phyloP scores from a whole-genome alignment of 2,329 filamentous ascomycete genomes.

The Aspergillus felis region DNA sequence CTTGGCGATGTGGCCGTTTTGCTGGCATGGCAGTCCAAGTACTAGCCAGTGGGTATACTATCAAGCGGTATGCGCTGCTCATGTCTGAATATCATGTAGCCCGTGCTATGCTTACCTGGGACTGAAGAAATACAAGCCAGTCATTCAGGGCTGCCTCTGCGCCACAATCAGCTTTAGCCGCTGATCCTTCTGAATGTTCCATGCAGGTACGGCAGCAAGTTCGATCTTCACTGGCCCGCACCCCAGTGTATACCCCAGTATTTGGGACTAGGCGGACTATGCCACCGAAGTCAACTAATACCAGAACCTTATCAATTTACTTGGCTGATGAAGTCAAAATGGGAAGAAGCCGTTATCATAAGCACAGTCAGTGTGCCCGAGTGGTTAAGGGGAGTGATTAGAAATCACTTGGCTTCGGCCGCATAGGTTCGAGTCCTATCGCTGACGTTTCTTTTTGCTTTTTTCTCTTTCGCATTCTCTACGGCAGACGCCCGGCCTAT shows the following conservation, averaged over 20 bases:
- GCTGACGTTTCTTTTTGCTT: neutral
- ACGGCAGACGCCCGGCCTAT: too few relatives aligned
- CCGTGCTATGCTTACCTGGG: neutral
- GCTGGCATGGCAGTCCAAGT: conserved; percentile 9
- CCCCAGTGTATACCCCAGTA: too few relatives aligned
- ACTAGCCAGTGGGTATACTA: conserved; percentile 4
- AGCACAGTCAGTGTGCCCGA: neutral
- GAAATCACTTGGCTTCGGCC: conserved; percentile 4
- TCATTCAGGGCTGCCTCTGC: neutral
- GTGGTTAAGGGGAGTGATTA: neutral
- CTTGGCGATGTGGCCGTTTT: conserved; percentile 5
- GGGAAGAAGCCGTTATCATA: accelerated
- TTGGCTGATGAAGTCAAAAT: too few relatives aligned
- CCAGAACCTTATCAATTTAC: accelerated
- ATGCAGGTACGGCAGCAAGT: conserved; percentile 10
- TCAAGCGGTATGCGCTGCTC: conserved; percentile 10
- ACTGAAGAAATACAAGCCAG: conserved; percentile 3
- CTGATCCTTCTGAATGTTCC: conserved; percentile 14
- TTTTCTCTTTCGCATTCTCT: too few relatives aligned
- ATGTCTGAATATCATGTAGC: neutral
- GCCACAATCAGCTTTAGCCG: conserved; percentile 4
- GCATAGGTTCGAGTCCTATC: conserved; percentile 1
- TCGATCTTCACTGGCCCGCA: conserved; percentile 8
- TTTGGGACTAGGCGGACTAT: too few relatives aligned
- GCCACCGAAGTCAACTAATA: too few relatives aligned